A percentile compares a stretch with the other conserved stretches of the same genome.
Evolutionary conservation across 805 yeast genomes (phyloP).

Genomic region (Metschnikowia aberdeeniae): DNA sequence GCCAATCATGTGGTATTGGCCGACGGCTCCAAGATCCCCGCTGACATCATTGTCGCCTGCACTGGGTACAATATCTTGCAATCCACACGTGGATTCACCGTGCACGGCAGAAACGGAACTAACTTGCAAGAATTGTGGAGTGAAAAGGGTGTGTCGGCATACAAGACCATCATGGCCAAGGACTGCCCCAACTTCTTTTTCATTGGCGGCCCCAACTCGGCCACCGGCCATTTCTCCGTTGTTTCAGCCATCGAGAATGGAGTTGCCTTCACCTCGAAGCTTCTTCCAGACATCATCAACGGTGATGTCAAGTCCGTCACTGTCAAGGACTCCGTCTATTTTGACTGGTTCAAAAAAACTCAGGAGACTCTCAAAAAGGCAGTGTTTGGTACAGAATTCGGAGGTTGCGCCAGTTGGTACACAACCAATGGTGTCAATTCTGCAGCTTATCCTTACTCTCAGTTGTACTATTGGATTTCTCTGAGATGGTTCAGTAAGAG

Average conservation of each 20-base stretch:
- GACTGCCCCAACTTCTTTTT: constrained; percentile 34
- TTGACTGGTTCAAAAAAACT: constrained; percentile 28
- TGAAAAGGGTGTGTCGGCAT: constrained; percentile 31
- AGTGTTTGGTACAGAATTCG: constrained; percentile 36
- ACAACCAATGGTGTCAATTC: constrained; percentile 25
- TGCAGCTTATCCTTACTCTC: constrained; percentile 37
- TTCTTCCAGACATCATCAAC: constrained; percentile 24
- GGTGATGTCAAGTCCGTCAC: constrained; percentile 26
- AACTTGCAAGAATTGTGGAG: constrained; percentile 25
- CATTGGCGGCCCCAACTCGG: constrained; percentile 40
- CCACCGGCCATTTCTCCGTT: constrained; percentile 42
- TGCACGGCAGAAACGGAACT: constrained; percentile 26
- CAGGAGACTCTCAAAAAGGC: constrained; percentile 25
- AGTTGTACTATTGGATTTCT: constrained; percentile 25
- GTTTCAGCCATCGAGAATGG: constrained; percentile 37
- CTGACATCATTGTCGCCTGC: constrained; percentile 40
- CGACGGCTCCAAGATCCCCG: constrained; percentile 26
- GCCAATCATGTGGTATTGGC: constrained; percentile 27
- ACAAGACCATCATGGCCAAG: constrained; percentile 30
- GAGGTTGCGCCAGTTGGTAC: constrained; percentile 43
- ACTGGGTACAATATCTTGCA: constrained; percentile 34
- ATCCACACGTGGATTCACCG: constrained; percentile 16
- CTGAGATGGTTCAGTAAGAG: constrained; percentile 10
- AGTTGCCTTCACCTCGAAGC: constrained; percentile 20
- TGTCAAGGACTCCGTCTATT: constrained; percentile 31